Conservation (phyloP, 768 basidiomycete species). For the Suillus bovinus region DNA sequence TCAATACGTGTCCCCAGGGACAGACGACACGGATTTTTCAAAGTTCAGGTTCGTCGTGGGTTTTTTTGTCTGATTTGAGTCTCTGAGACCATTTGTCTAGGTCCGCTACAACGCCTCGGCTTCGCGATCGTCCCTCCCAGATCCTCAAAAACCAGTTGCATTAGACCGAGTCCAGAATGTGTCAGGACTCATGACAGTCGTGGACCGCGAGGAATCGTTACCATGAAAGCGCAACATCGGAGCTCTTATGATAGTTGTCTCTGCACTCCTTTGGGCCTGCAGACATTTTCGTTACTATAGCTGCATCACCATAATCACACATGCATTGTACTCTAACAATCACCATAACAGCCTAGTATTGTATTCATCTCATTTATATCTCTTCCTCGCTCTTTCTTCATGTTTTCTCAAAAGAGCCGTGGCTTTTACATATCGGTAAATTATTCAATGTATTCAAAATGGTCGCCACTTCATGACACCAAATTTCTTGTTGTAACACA, state of each 20-base stretch:
- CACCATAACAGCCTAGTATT: background rate
- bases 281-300: background rate
- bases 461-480: too few relatives aligned
- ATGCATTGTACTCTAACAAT: constrained; percentile 7
- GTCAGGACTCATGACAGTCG: constrained; percentile 76
- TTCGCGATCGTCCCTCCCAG: constrained; percentile 48
- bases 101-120: constrained; percentile 64
- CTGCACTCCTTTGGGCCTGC: background rate
- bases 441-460: background rate
- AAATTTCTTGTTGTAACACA: background rate
- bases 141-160: constrained; percentile 64
- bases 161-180: constrained; percentile 60
- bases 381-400: background rate
- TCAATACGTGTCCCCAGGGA: constrained; percentile 57
- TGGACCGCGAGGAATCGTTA: constrained; percentile 40
- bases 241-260: constrained; percentile 13
- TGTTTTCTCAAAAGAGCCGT: background rate
- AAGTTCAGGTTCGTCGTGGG: constrained; percentile 51
- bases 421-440: background rate
- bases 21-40: constrained; percentile 50
- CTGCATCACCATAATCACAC: constrained; percentile 4
- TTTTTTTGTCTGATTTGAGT: constrained; percentile 3
- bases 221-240: constrained; percentile 6
- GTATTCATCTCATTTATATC: background rate
- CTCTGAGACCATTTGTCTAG: constrained; percentile 33